phyloP scores from a whole-genome alignment of 805 yeast species.

The Nematodospora valgi region DNA sequence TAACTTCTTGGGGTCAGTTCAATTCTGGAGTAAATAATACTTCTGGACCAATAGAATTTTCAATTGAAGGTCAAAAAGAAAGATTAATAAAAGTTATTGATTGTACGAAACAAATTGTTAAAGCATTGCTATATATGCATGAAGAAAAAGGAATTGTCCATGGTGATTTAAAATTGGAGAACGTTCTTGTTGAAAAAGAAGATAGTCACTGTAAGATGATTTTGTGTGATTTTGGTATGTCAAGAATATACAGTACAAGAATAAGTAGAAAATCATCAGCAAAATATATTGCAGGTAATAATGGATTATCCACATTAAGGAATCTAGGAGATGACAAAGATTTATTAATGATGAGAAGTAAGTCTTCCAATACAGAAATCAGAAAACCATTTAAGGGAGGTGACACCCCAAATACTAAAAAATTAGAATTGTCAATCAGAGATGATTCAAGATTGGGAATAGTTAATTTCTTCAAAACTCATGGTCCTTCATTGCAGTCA shows the following conservation, averaged over 20 bases:
- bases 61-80: constrained; percentile 20
- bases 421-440: constrained; percentile 17
- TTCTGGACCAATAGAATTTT: constrained; percentile 25
- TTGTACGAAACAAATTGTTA: constrained; percentile 51
- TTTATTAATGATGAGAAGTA: constrained; percentile 26
- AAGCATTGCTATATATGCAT: constrained; percentile 60
- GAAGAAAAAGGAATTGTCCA: constrained; percentile 59
- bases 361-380: constrained; percentile 28
- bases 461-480: constrained; percentile 18
- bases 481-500: constrained; percentile 34
- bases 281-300: constrained; percentile 1
- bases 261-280: constrained; percentile 20
- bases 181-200: constrained; percentile 56
- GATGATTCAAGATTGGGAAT: constrained; percentile 35
- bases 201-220: constrained; percentile 36
- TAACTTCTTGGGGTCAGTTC: constrained; percentile 59
- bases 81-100: constrained; percentile 32
- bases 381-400: constrained; percentile 36
- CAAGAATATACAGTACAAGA: constrained; percentile 32
- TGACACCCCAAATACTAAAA: constrained; percentile 20
- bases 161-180: constrained; percentile 81
- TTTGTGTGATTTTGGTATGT: constrained; percentile 91
- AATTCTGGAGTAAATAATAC: constrained; percentile 23
- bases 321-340: constrained; percentile 8
- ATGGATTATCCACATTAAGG: not conserved